These are phyloP conservation scores for Aureoboletus auriporus DNA, from an alignment of 768 basidiomycete species.

Conservation along the genomic window DNA sequence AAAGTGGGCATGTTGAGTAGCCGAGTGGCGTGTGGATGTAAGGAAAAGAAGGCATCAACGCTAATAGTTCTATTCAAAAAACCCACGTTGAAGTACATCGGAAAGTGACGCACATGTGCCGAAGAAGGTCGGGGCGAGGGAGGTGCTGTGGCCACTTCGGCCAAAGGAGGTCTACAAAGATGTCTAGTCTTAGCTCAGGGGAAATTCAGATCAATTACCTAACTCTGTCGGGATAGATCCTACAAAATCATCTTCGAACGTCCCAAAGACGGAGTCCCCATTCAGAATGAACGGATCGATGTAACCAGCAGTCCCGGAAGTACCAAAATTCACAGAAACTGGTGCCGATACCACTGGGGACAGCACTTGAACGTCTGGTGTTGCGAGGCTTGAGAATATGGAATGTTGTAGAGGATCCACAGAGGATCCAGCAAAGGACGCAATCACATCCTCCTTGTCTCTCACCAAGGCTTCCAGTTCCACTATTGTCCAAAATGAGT, in stretches of 20 bases:
- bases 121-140: conserved; percentile 57
- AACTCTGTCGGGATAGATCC: conserved; percentile 1
- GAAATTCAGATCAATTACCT: conserved; percentile 1
- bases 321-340: background rate
- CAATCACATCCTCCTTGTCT: conserved; percentile 43
- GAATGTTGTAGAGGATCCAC: conserved; percentile 1
- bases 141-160: conserved; percentile 56
- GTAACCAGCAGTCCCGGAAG: background rate
- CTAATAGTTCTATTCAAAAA: conserved; percentile 29
- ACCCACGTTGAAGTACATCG: background rate
- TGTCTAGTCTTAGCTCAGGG: background rate
- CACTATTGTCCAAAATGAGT: conserved; percentile 35
- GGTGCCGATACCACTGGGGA: background rate
- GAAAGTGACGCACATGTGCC: conserved; percentile 53
- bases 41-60: conserved; percentile 76
- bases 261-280: background rate
- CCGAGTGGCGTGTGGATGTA: conserved; percentile 68
- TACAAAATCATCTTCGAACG: background rate
- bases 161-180: conserved; percentile 20
- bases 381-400: background rate
- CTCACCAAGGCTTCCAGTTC: conserved; percentile 66
- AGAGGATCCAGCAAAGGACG: conserved; percentile 2
- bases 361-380: background rate
- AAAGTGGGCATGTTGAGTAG: conserved; percentile 68
- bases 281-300: background rate